Evolutionary conservation across 495 filamentous ascomycete genomes (phyloP), one percentile per base, ranked within the genome.

Genomic region (Xylaria scruposa): DNA sequence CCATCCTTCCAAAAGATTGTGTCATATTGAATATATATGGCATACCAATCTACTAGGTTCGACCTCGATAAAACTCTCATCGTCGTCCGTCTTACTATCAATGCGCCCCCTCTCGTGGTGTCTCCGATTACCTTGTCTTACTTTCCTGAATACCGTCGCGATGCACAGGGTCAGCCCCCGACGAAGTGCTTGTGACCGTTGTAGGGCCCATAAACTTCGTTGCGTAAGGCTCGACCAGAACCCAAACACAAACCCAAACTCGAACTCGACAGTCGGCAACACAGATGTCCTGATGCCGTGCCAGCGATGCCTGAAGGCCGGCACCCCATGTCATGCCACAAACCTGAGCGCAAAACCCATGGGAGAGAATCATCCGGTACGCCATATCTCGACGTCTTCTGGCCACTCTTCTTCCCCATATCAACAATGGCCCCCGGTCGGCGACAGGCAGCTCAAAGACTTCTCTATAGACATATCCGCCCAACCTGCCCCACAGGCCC

Each of bases 151-250:
- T 47, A 17, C 44, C 40, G 38, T 47, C 40, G 21, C 61, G 26
- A 64, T 64, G 61, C 61, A 64, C 13, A 26, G 61, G 24, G 61
- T 64, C 9, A 64, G 61, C 61, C 21, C 61, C 61, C 36, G 61
- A 31, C 61, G 61, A 47, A 64, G 61, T 19, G 61, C 61, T 31
- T 64, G 61, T 31, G 61, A 64, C 61, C 61, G 61, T 46, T 64
- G 61, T n/a, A 46, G 38, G 42, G 31, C 17, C 36, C 61, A 64
- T 24, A 64, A 64, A 47, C 61, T 64, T 47, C 61, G 61, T 29
- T 64, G 61, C 24, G 61, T 64, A 21, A 26, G 61, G 26, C 40
- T 64, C 2, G 61, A 64, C 21, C 38, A 46, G 17, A 64, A 64
- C 21, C 38, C n/a, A 17, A 64, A 64, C 59, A 4, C 17, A 47